Percentiles rank a stretch among this genome's conserved stretches.
phyloP scores from a whole-genome alignment of 768 basidiomycete species.

The Myochromella boudieri region DNA sequence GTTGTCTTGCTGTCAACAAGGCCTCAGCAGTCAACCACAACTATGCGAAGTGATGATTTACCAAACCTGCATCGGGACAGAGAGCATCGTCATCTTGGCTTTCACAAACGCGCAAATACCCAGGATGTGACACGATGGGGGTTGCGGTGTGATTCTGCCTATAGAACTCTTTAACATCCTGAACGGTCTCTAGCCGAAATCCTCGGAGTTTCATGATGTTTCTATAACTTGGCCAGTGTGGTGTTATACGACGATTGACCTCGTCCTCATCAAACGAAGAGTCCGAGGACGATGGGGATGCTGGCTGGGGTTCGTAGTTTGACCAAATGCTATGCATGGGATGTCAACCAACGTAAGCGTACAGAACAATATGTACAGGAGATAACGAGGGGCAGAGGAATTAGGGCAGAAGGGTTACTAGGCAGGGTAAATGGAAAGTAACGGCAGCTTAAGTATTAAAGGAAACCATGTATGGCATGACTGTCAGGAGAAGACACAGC shows the following conservation, averaged over 20 bases:
- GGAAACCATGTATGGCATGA: slow-evolving; percentile 17
- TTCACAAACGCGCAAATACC: slow-evolving; percentile 31
- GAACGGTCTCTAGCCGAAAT: slow-evolving; percentile 65
- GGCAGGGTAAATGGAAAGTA: no score
- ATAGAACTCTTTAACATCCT: slow-evolving; percentile 65
- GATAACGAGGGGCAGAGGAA: not conserved
- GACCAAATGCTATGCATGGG: slow-evolving; percentile 24
- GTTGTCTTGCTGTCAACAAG: slow-evolving; percentile 57
- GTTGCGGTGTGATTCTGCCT: slow-evolving; percentile 14
- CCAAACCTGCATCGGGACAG: slow-evolving; percentile 72
- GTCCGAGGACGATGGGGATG: slow-evolving; percentile 44
- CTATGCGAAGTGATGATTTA: slow-evolving; percentile 31
- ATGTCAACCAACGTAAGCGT: no score
- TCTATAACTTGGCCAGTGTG: slow-evolving; percentile 62
- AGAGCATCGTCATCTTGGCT: slow-evolving; percentile 54
- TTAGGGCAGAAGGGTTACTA: slow-evolving; percentile 3
- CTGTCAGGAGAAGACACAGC: slow-evolving; percentile 22
- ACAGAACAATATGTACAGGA: no score
- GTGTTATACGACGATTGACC: slow-evolving; percentile 56
- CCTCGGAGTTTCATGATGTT: slow-evolving; percentile 47
- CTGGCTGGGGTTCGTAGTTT: slow-evolving; percentile 26
- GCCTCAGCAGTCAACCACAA: slow-evolving; percentile 11
- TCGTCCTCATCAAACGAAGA: slow-evolving; percentile 60
- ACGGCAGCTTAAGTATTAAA: slow-evolving; percentile 18
- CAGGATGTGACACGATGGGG: slow-evolving; percentile 21